A percentile compares a stretch with the other conserved stretches of the same genome.
Evolutionary conservation across 1,284 basidiomycete genomes (phyloP).

Genomic region (Microbotryum violaceum): DNA sequence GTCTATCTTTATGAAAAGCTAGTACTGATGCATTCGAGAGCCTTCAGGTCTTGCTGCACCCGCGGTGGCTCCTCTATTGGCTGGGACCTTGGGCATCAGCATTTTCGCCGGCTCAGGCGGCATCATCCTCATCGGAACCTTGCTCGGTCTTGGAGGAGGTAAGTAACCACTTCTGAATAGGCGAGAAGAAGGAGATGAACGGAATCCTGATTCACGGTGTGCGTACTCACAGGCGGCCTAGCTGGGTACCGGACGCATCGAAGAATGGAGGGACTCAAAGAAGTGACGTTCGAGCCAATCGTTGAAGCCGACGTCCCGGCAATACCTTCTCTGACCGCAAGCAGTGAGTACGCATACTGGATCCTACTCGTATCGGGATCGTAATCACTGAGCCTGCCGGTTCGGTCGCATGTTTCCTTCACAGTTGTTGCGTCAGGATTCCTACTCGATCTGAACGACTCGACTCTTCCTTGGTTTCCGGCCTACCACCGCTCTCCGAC

Average conservation of each 20-base stretch:
- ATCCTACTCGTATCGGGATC: not conserved
- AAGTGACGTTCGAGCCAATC: constrained; percentile 45
- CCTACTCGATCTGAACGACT: constrained; percentile 44
- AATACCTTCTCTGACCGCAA: constrained; percentile 32
- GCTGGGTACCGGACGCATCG: constrained; percentile 47
- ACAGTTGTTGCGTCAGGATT: constrained; percentile 47
- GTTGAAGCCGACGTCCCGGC: constrained; percentile 40
- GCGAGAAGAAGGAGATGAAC: no score
- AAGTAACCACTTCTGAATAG: constrained; percentile 5
- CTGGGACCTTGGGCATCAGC: constrained; percentile 42
- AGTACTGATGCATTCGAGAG: not conserved
- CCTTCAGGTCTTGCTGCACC: constrained; percentile 47
- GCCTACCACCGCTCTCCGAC: constrained; percentile 34
- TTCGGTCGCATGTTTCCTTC: constrained; percentile 32
- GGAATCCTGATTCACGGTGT: not conserved
- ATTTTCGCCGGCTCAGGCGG: constrained; percentile 41
- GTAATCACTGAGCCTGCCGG: not conserved
- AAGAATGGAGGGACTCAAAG: constrained; percentile 48
- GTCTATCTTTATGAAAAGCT: not conserved
- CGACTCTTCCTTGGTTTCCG: constrained; percentile 42
- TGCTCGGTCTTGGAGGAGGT: constrained; percentile 49
- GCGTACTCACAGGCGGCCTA: constrained; percentile 38
- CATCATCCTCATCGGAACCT: constrained; percentile 47
- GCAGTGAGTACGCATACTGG: constrained; percentile 4
- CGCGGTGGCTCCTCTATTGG: constrained; percentile 46